Evolutionary conservation across 2,329 filamentous ascomycete genomes (phyloP).

Genomic region (Botryosphaeria agaves): DNA sequence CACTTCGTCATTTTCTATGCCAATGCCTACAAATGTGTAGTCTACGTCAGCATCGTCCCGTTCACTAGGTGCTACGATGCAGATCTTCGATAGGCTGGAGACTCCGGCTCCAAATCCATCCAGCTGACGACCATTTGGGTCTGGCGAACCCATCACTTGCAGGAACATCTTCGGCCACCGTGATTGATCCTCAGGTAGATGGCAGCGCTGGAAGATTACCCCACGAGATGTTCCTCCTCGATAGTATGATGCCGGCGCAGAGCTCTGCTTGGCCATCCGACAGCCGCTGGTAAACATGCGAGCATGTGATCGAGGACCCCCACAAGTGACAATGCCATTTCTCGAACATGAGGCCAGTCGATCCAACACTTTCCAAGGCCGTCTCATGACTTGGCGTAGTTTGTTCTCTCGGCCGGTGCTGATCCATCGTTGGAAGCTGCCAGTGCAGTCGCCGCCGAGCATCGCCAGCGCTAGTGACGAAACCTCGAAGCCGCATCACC

Average conservation of each 20-base stretch:
- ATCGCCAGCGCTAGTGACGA: too few species aligned
- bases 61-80: conserved; percentile 39
- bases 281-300: too few species aligned
- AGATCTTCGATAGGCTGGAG: conserved; percentile 54
- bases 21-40: conserved; percentile 55
- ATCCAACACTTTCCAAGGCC: too few species aligned
- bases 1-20: conserved; percentile 41
- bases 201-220: conserved; percentile 1
- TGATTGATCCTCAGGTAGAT: conserved; percentile 2
- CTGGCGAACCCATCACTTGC: conserved; percentile 45
- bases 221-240: conserved; percentile 4
- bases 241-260: conserved; percentile 5
- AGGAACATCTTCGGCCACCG: conserved; percentile 10
- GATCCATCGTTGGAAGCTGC: too few species aligned
- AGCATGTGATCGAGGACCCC: too few species aligned
- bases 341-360: too few species aligned
- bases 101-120: conserved; percentile 54
- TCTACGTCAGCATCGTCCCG: conserved; percentile 40
- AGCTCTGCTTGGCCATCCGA: too few species aligned
- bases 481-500: too few species aligned
- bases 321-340: too few species aligned
- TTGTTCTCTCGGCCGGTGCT: too few species aligned
- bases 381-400: too few species aligned
- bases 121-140: conserved; percentile 50
- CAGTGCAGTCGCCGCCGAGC: too few species aligned